A percentile compares a stretch with the other conserved stretches of the same genome.
Evolutionary conservation across 495 filamentous ascomycete genomes (phyloP).

Genomic region (Bacidia rubella): DNA sequence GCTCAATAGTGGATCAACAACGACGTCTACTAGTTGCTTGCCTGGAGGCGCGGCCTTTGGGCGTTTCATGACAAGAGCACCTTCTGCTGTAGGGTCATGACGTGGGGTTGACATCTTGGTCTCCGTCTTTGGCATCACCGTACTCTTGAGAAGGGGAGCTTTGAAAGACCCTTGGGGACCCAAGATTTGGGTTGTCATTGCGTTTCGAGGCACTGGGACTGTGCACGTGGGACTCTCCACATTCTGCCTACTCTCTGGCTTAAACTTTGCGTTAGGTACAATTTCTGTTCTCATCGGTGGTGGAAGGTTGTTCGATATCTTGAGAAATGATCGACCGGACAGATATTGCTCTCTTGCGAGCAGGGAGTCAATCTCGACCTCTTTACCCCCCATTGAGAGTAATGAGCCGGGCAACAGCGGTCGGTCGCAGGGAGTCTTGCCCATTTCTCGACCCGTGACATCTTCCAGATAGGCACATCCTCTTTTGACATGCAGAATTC

Average conservation of each 20-base stretch:
- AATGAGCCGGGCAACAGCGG: slow-evolving; percentile 47
- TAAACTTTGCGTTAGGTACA: slow-evolving; percentile 6
- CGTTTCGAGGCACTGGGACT: slow-evolving; percentile 18
- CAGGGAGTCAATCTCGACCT: slow-evolving; percentile 57
- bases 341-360: slow-evolving; percentile 52
- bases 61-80: slow-evolving; percentile 59
- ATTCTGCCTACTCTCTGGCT: slow-evolving; percentile 9
- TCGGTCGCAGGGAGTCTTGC: slow-evolving; percentile 39
- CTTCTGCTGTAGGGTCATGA: slow-evolving; percentile 48
- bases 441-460: slow-evolving; percentile 53
- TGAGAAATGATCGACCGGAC: slow-evolving; percentile 17
- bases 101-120: slow-evolving; percentile 40
- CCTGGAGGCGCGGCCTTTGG: slow-evolving; percentile 42
- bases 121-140: slow-evolving; percentile 33
- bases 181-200: not conserved
- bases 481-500: slow-evolving; percentile 42
- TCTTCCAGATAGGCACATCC: slow-evolving; percentile 53
- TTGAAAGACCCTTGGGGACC: slow-evolving; percentile 22
- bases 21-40: slow-evolving; percentile 64
- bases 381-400: slow-evolving; percentile 56
- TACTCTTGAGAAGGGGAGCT: slow-evolving; percentile 44
- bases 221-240: slow-evolving; percentile 11
- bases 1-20: slow-evolving; percentile 59
- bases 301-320: slow-evolving; percentile 13
- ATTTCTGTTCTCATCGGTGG: not conserved